Evolutionary conservation across 192 early-diverging fungal species (phyloP), one percentile per base, ranked within the genome.

Genomic region (Umbelopsis sp.): DNA sequence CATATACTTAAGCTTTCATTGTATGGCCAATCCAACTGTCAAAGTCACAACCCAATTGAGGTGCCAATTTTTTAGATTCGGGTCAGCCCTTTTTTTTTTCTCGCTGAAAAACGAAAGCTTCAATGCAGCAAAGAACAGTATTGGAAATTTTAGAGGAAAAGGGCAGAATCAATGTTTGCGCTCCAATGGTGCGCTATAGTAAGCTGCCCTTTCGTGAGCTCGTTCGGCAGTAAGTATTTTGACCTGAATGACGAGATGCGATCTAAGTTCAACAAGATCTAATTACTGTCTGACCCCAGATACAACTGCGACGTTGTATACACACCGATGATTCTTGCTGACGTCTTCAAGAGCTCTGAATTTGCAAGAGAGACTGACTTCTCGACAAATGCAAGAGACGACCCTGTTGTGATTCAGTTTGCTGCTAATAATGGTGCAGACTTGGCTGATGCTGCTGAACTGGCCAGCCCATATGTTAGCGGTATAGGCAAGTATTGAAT

Each of bases 121-220:
- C 18, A 61, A 61, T 61, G 55, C 55, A 51, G 21, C 49, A 68
- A 49, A 68, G 49, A 44, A 68, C 47, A 11, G 46, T 68, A 18
- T 66, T 89, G 33, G 74, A 86, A 61, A 76, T 90, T 15, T 84
- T 88, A 51, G 82, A 85, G 46, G 74, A 80, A 13, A 86, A 87
- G 51, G 77, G 81, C 22, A 84, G 88, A 67, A 70, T 96, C 44
- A 93, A 91, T 72, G 90, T 97, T 4, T 95, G 92, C 66, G 97
- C 95, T 4, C 97, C 97, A 1, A 98, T 98, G 97, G 97, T 98
- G 11, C 85, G 97, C 35, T 98, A 98, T 78, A 96, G 94, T 69
- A 98, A 97, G 71, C 79, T 95, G 5, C 91, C 97, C 0, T 98
- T 98, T 77, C 84, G 97, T 61, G 90, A 96, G 66, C 78, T 96